These are phyloP conservation scores for Penicillium paradoxum DNA, from an alignment of 495 filamentous ascomycete species.

Conservation along the genomic window DNA sequence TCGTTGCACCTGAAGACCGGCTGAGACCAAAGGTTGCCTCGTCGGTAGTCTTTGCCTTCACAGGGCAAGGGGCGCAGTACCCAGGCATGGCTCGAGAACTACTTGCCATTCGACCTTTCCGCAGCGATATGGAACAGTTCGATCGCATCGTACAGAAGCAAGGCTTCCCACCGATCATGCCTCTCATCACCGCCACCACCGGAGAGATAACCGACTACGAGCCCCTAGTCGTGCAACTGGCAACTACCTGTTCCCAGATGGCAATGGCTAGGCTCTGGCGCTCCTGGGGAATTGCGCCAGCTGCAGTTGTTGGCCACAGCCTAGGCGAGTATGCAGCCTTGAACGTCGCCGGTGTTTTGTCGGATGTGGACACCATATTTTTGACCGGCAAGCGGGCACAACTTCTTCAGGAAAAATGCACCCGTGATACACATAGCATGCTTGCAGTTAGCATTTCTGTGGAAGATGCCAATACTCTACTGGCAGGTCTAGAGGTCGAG, in stretches of 20 bases:
- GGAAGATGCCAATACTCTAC: too few relatives aligned
- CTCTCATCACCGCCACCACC: neutral
- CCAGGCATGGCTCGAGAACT: constrained; percentile 23
- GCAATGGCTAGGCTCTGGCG: constrained; percentile 20
- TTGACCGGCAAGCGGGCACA: neutral
- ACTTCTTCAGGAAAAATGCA: neutral
- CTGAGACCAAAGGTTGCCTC: too few relatives aligned
- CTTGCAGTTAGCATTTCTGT: neutral
- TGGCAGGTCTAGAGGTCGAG: too few relatives aligned
- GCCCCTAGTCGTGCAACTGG: constrained; percentile 20
- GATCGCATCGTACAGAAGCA: constrained; percentile 25
- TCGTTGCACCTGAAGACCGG: neutral
- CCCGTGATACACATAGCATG: neutral
- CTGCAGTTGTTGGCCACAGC: constrained; percentile 29
- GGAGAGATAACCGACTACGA: too few relatives aligned
- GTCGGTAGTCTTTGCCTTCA: constrained; percentile 57
- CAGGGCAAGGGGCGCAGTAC: constrained; percentile 64
- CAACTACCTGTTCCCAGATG: constrained; percentile 15
- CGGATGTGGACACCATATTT: neutral
- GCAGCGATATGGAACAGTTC: constrained; percentile 19
- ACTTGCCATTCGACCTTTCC: constrained; percentile 24
- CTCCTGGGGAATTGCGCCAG: constrained; percentile 17
- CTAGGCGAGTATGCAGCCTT: constrained; percentile 27
- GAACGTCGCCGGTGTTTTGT: neutral
- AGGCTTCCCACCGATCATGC: constrained; percentile 29